phyloP scores from a whole-genome alignment of 495 filamentous ascomycete species.

The Xylaria grammica region DNA sequence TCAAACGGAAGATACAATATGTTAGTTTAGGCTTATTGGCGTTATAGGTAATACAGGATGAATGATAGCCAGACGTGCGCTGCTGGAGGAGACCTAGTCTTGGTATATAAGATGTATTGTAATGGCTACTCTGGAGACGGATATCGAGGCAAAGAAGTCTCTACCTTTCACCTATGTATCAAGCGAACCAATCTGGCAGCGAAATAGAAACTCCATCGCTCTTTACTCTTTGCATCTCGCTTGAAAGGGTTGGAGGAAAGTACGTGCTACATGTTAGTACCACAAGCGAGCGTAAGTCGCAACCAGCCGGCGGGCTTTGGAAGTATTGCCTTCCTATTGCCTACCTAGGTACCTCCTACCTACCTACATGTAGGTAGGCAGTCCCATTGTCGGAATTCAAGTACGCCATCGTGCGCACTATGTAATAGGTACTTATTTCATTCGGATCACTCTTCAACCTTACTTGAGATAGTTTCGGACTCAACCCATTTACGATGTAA shows the following conservation, averaged over 20 bases:
- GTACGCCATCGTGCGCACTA: too few relatives aligned
- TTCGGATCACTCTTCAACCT: too few relatives aligned
- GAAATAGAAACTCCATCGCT: constrained; percentile 1
- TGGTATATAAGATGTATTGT: not conserved
- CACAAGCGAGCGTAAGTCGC: too few relatives aligned
- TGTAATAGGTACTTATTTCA: too few relatives aligned
- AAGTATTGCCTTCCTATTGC: too few relatives aligned
- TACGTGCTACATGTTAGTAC: not conserved
- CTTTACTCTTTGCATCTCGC: not conserved
- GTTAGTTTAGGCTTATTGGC: constrained; percentile 9
- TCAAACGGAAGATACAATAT: not conserved
- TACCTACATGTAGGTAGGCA: too few relatives aligned
- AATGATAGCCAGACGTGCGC: not conserved
- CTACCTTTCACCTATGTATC: not conserved
- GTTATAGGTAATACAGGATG: not conserved
- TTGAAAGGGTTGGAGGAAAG: not conserved
- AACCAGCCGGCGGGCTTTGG: too few relatives aligned
- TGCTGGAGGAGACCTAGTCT: not conserved
- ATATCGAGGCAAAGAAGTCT: not conserved
- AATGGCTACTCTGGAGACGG: not conserved
- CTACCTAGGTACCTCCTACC: too few relatives aligned
- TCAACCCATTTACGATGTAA: too few relatives aligned
- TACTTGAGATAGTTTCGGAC: too few relatives aligned
- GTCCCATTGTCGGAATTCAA: too few relatives aligned
- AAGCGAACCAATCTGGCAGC: not conserved